Conservation (phyloP, 1,284 basidiomycete genomes). For the Marasmius fiardii region DNA sequence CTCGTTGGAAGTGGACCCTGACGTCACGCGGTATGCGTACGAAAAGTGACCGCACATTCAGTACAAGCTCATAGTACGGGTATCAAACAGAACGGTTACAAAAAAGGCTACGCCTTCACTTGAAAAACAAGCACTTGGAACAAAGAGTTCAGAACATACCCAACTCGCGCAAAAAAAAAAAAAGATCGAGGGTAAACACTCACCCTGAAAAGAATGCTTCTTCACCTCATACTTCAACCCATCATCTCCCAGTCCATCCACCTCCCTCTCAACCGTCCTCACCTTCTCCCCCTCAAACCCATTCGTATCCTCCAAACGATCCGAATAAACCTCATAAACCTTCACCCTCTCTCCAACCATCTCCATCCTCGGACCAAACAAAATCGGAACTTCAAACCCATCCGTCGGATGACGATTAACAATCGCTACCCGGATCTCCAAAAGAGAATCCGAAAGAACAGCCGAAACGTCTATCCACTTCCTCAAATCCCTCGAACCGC, state of each 20-base stretch:
- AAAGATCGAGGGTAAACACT: neutral
- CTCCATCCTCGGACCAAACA: slow-evolving; percentile 30
- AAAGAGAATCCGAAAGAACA: slow-evolving; percentile 29
- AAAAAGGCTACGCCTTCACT: neutral
- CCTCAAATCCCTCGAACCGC: slow-evolving; percentile 30
- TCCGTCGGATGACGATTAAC: slow-evolving; percentile 40
- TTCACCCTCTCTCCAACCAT: slow-evolving; percentile 23
- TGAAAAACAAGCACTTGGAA: neutral
- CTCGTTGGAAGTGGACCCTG: too few species aligned
- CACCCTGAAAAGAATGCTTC: slow-evolving; percentile 47
- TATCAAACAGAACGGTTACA: too few species aligned
- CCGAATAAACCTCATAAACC: slow-evolving; percentile 47
- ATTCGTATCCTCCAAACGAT: slow-evolving; percentile 36
- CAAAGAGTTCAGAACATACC: neutral
- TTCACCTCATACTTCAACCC: slow-evolving; percentile 34
- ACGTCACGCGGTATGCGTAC: too few species aligned
- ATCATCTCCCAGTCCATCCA: slow-evolving; percentile 13
- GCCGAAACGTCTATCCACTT: slow-evolving; percentile 47
- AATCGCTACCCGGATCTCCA: slow-evolving; percentile 43
- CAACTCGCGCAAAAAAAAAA: neutral
- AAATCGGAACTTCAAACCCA: slow-evolving; percentile 32
- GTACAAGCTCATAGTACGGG: too few species aligned
- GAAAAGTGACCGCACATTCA: too few species aligned
- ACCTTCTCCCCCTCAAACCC: slow-evolving; percentile 41
- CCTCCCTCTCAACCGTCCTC: slow-evolving; percentile 29